phyloP scores from a whole-genome alignment of 176 grass and related monocot species.

The Themeda triandra region DNA sequence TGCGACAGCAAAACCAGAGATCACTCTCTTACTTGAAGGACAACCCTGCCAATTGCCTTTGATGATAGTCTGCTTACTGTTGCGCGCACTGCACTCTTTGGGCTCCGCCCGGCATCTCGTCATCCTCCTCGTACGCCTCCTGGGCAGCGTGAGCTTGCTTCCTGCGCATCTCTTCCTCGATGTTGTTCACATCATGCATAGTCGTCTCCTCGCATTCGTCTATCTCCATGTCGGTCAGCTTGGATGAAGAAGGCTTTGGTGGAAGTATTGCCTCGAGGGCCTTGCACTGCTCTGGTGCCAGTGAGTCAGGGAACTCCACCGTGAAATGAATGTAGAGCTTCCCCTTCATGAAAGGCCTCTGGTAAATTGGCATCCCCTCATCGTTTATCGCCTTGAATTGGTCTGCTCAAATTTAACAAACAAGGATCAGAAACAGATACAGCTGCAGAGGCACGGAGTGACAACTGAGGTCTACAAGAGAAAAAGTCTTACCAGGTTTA shows the following conservation, averaged over 20 bases:
- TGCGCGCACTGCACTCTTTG: conserved; percentile 93
- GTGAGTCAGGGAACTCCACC: conserved; percentile 70
- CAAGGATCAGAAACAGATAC: conserved; percentile 12
- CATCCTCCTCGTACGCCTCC: conserved; percentile 88
- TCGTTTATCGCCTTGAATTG: conserved; percentile 95
- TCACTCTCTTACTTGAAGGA: not conserved
- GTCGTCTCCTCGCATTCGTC: conserved; percentile 95
- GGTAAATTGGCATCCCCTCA: conserved; percentile 91
- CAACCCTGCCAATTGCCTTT: not conserved
- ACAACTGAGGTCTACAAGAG: not conserved
- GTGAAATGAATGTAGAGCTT: conserved; percentile 96
- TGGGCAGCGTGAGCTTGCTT: conserved; percentile 67
- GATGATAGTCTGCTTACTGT: conserved; percentile 45
- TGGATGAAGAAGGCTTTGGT: conserved; percentile 33
- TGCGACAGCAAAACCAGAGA: conserved; percentile 26
- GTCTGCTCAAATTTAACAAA: conserved; percentile 40
- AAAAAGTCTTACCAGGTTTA: conserved; percentile 73
- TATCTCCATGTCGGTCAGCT: conserved; percentile 87
- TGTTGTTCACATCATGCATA: conserved; percentile 88
- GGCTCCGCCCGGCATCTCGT: conserved; percentile 63
- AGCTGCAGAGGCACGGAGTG: not conserved
- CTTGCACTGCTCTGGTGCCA: conserved; percentile 75
- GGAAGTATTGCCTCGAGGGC: conserved; percentile 77
- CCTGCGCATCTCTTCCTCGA: conserved; percentile 91
- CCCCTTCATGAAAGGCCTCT: conserved; percentile 95